Base-by-base conservation (phyloP, 345 rosid species). In the Citrus inodora region DNA sequence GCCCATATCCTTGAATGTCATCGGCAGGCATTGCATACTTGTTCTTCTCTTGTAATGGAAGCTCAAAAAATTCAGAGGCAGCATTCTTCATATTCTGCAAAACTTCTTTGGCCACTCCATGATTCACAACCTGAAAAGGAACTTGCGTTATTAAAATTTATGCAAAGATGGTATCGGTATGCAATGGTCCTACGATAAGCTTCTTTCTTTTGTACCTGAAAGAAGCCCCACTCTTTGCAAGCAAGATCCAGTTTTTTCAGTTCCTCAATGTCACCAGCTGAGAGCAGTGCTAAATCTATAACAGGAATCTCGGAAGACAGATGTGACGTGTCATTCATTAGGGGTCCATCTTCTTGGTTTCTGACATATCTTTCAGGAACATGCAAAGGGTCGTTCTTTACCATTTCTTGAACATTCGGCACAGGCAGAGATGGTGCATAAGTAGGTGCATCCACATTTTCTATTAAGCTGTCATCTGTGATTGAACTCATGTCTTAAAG, bases 331-430 rank as follows among this genome's bases (percentile, higher is more conserved):
- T 74, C 72, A 14, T 19, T 35, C 5, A 24, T 9, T 7, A n/a
- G 38, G 14, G 66, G 33, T 64, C 75, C 76, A 13, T 78, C 81
- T 68, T 86, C 79, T 24, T 42, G 33, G 30, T 42, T 62, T 64
- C 85, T 76, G 37, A 82, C 27, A 19, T 83, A 69, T 78, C 82
- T 82, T 61, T 80, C 69, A 68, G 82, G 85, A 75, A 80, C 78
- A 14, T 78, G 75, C 22, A 68, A 38, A 67, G 84, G 89, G 17
- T 80, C 65, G n/a, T 28, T 46, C 77, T 71, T 79, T 27, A 63
- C 81, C 77, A 83, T 59, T 58, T 83, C 87, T 75, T 75, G 88
- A 51, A 79, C 87, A 71, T 78, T 86, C 48, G 84, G 84, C 22
- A 82, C 80, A 0, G 87, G 82, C 19, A 85, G 6, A 19, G 81